phyloP scores from a whole-genome alignment of 768 basidiomycete genomes.

The Lactifluus subvellereus region DNA sequence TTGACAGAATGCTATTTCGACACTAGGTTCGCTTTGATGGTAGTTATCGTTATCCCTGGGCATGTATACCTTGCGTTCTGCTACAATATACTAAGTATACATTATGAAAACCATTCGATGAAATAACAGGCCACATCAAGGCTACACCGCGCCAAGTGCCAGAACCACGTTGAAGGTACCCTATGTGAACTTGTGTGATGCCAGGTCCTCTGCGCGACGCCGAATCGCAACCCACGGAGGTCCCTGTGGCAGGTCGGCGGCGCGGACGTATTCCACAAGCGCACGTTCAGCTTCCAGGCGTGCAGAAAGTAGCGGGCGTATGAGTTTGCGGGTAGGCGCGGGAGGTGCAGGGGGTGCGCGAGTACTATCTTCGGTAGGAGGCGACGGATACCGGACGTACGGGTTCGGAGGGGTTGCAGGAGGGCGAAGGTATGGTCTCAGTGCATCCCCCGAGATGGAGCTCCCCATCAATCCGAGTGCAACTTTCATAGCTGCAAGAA shows the following conservation, averaged over 20 bases:
- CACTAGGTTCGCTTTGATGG: background rate
- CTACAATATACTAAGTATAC: background rate
- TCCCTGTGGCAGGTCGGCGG: background rate
- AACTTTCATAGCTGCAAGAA: slow-evolving; percentile 38
- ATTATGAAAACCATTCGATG: background rate
- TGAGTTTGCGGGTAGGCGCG: background rate
- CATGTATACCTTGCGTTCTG: slow-evolving; percentile 7
- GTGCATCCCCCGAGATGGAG: slow-evolving; percentile 23
- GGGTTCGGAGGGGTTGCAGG: slow-evolving; percentile 37
- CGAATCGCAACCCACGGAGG: slow-evolving; percentile 2
- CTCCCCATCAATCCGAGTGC: slow-evolving; percentile 34
- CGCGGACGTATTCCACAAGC: background rate
- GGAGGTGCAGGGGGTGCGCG: background rate
- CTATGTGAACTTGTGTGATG: background rate
- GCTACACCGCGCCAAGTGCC: background rate
- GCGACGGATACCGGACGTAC: slow-evolving; percentile 33
- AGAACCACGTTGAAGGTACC: background rate
- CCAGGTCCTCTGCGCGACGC: background rate
- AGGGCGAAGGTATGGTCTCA: slow-evolving; percentile 38
- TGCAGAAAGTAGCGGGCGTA: slow-evolving; percentile 6
- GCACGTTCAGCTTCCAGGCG: background rate
- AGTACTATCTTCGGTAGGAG: slow-evolving; percentile 5
- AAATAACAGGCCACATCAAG: background rate
- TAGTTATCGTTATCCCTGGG: background rate
- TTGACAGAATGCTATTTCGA: background rate